Base-by-base conservation (phyloP, 2,329 filamentous ascomycete genomes). In the Graphium sp. region DNA sequence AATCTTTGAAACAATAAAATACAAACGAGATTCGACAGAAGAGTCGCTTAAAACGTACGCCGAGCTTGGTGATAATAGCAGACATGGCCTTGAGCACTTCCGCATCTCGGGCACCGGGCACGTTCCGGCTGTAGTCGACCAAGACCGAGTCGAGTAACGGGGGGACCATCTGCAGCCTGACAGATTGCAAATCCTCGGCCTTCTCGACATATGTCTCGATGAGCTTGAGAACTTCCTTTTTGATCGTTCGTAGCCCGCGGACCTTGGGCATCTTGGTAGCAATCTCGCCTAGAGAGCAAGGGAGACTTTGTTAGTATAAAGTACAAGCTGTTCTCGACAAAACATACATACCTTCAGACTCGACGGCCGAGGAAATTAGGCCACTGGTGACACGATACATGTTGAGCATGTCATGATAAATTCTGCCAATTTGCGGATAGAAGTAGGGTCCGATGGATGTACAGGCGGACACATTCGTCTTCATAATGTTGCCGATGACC, bases 401-500 rank as follows among this genome's bases (percentile, higher is more conserved):
- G 44, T 89, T 87, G 32, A 98, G 62, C 87, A 98, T 95, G 48
- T 98, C 89, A 40, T 91, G 74, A 52, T 95, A 98, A 41, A 98
- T 95, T 32, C 84, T 78, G 22, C 87, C 89, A 41, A 98, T 93
- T 49, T 98, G 89, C 9, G 89, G 87, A 46, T 93, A 94, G 53
- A 98, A 98, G 56, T 95, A 98, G 29, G 82, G 74, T 19, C 91
- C 89, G 33, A 98, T 89, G 1, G 89, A 95, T 20, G 81, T 82
- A 52, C 89, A 98, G 20, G 89, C 89, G n/a, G 91, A 87, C 5
- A 98, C 89, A 43, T 98, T 98, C 1, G 89, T 98, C 68, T 98
- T 98, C 89, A 98, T 98, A 48, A 98, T 94, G 55, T 98, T 98
- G 39, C 89, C 89, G 37, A 98, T 85, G 40, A 98, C 76, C 61